A percentile compares a stretch with the other conserved stretches of the same genome.
Conservation (phyloP, 345 rosid species). For the Eucalyptus virginea region DNA sequence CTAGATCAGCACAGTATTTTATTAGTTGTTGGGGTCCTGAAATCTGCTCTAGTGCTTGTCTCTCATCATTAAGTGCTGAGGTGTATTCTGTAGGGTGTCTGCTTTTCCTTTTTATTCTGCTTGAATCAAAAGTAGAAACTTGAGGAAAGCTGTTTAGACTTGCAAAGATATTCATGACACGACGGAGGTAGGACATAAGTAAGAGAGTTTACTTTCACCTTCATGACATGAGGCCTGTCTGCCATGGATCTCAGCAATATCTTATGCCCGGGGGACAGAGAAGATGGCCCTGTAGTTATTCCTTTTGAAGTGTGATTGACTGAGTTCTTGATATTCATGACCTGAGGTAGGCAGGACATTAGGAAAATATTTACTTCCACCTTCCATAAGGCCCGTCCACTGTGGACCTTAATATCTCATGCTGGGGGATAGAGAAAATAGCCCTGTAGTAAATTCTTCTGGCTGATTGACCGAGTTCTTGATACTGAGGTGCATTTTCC, state of each 20-base stretch:
- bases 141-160: not conserved
- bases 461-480: not conserved
- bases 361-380: not conserved
- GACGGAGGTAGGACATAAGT: not conserved
- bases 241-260: not conserved
- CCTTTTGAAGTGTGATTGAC: not conserved
- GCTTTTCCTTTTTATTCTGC: not conserved
- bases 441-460: not conserved
- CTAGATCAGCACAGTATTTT: not conserved
- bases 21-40: not conserved
- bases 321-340: not conserved
- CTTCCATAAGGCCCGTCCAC: not conserved
- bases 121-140: not conserved
- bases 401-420: not conserved
- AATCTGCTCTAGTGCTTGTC: not conserved
- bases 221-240: not conserved
- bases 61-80: not conserved
- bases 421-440: not conserved
- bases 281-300: not conserved
- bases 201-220: not conserved
- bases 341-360: not conserved
- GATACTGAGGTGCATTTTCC: not conserved
- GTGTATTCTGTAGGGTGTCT: not conserved
- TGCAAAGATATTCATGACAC: not conserved
- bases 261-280: not conserved